Base-by-base conservation (phyloP, 129 eudicot genomes). In the Lonicera japonica region DNA sequence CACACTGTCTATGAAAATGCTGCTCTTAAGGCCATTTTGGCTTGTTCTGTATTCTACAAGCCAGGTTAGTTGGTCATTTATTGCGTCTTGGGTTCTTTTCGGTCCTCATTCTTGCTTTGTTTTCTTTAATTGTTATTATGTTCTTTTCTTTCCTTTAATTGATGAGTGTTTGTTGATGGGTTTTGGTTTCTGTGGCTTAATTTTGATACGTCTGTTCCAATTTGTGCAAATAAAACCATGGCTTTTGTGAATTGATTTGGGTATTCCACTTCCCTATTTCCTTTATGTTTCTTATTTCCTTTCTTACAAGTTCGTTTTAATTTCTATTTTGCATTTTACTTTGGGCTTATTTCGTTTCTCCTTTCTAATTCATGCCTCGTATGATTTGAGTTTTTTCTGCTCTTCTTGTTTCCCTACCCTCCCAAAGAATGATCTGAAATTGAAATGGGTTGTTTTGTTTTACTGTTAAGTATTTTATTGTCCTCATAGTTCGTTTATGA, bases 1-100 rank as follows among this genome's bases (percentile, higher is more conserved):
- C n/a, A n/a, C n/a, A n/a, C n/a, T n/a, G n/a, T n/a, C n/a, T n/a
- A 78, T 53, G 94, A 91, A 61, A 96, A 87, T 84, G 92, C 97
- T 66, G 69, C 94, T 19, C 84, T 91, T 22, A 87, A 91, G 64
- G 86, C 95, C 19, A 91, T 73, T 87, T 91, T 67, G 97, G 97
- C 54, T 82, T 91, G 58, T 87, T n/a, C 97, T 70, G 96, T 87
- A 16, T 91, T 91, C 80, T 84, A 80, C 54, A 79, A 91, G 73
- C 95, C 95, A 91, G 97, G 97, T 90, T 60, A 2, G 21, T 45
- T 43, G 20, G 67, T 23, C 46, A 1, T 21, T 51, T 13, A 10
- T 53, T 23, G 56, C 47, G 34, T 24, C 10, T 23, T 41, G 21
- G 5, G 3, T 43, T 70, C n/a, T n/a, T n/a, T 39, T 25, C 50